Evolutionary conservation across 495 filamentous ascomycete genomes (phyloP), one percentile per base, ranked within the genome.

Genomic region (Neurospora cerealis): DNA sequence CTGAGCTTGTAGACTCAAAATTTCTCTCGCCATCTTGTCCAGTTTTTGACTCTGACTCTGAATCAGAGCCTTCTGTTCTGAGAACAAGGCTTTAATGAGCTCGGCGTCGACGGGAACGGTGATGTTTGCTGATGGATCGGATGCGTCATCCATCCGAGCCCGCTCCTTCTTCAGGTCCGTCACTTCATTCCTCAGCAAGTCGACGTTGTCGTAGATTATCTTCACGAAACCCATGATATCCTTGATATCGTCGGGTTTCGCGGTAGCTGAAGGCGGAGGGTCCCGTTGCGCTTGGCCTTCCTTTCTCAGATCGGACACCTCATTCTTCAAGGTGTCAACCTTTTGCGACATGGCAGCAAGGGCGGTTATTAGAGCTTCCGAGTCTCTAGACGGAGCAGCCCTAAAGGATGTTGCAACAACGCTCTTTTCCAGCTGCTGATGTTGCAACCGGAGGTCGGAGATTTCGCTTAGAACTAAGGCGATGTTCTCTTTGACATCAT

Each of bases 301-400:
- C 5, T 28, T 71, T 42, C 75, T 77, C 36, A 78, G 46, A 6
- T 69, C 36, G 4, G 76, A n/a, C 28, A 79, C 48, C 21, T 79
- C 78, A n/a, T 32, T 24, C 0, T 40, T 72, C 69, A 79, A 44
- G 9, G 9, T 0, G 10, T 40, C 69, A 3, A 75, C 34, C 13
- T 10, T 74, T 4, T 62, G 60, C 11, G 66, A 66, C 0, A 66
- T 36, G 28, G 13, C 28, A 66, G 28, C 28, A 28, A 66, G 28
- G 54, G 54, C 54, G 4, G 54, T 4, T 1, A 32, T 66, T 19
- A 66, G 15, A 32, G 54, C 54, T 36, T 66, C 54, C 24, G 28
- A 66, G 15, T 66, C 54, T 0, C 32, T 66, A 34, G 54, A 66
- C 15, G 54, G 54, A 19, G 28, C 54, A 66, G 28, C 15, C 15